Percentiles rank a stretch among this genome's conserved stretches.
Evolutionary conservation across 2,329 filamentous ascomycete species (phyloP).

Genomic region (Penicillium sp.): DNA sequence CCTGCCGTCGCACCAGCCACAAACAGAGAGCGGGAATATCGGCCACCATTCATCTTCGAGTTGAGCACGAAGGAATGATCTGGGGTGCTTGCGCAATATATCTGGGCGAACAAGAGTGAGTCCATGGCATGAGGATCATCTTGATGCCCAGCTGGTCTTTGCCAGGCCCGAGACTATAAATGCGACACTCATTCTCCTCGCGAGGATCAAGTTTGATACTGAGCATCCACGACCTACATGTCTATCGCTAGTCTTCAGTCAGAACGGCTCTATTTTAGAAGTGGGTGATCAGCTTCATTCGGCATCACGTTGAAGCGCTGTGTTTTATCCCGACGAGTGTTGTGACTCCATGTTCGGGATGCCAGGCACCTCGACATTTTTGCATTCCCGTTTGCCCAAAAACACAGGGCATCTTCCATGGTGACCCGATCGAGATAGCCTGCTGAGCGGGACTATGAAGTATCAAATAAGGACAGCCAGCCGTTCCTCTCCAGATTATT

Average conservation of each 20-base stretch:
- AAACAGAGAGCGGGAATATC: conserved; percentile 2
- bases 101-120: conserved; percentile 1
- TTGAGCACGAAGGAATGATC: neutral
- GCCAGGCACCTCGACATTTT: neutral
- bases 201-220: neutral
- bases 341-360: neutral
- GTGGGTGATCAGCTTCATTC: neutral
- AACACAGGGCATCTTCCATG: too few species aligned
- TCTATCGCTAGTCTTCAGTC: neutral
- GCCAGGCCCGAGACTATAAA: neutral
- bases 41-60: neutral
- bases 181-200: neutral
- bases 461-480: neutral
- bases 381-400: neutral
- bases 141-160: neutral
- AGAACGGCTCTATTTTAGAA: too few species aligned
- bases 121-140: neutral
- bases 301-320: neutral
- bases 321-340: neutral
- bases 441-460: neutral
- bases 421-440: neutral
- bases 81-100: conserved; percentile 3
- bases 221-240: neutral
- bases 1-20: neutral
- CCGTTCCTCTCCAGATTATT: too few species aligned